A percentile compares a stretch with the other conserved stretches of the same genome.
Conservation (phyloP, 352 stramenopile genomes). For the Phytophthora meadii region DNA sequence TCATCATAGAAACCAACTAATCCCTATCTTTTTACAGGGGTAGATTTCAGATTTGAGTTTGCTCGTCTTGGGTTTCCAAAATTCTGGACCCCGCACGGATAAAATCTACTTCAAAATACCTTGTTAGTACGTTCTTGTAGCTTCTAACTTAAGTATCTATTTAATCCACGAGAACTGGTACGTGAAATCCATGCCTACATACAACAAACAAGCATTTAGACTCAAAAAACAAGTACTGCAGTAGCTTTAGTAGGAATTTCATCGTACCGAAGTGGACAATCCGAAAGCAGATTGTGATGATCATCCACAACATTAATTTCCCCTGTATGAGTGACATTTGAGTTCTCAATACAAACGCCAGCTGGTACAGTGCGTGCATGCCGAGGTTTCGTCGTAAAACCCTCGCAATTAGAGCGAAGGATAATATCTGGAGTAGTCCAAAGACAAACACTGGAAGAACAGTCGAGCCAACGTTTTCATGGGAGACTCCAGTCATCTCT, state of each 20-base stretch:
- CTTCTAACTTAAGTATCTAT: background rate
- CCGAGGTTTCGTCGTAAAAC: constrained; percentile 22
- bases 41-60: background rate
- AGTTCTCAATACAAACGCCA: constrained; percentile 39
- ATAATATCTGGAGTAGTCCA: constrained; percentile 24
- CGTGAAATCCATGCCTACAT: constrained; percentile 17
- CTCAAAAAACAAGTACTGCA: background rate
- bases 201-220: background rate
- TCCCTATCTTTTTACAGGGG: background rate
- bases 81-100: background rate
- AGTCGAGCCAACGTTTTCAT: background rate
- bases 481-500: constrained; percentile 7
- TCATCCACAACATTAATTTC: constrained; percentile 15
- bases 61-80: background rate
- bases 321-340: constrained; percentile 11
- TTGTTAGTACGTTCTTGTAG: no score
- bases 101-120: no score
- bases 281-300: constrained; percentile 8
- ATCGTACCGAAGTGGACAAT: constrained; percentile 16
- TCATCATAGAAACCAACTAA: background rate
- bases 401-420: constrained; percentile 14
- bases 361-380: constrained; percentile 19
- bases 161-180: constrained; percentile 4
- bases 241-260: no score
- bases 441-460: constrained; percentile 21